Base-by-base conservation (phyloP, 345 rosid species). In the Raphanus sativus region DNA sequence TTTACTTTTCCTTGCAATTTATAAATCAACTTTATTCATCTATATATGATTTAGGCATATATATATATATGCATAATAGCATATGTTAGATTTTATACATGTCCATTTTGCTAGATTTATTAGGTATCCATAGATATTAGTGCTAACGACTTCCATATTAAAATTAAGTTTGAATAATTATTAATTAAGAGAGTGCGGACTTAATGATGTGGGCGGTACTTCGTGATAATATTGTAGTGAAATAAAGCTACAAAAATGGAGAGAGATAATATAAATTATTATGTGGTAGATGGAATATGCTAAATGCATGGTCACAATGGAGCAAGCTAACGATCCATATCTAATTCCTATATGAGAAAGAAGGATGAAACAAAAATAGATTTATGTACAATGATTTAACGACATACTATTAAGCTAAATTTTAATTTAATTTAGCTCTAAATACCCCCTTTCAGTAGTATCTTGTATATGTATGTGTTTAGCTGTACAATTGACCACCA, bases 91-190 rank as follows among this genome's bases (percentile, higher is more conserved):
- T 71, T 70, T 71, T 71, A 71, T 56, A 58, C 30, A 67, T 9
- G 36, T 62, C 74, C 77, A 73, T 77, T 78, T 72, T 67, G 73
- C 65, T 67, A 72, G 77, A 67, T 66, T 61, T 67, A 24, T 61
- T 78, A 73, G 81, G 74, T 78, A 32, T 60, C 77, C 36, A 66
- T 45, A 66, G 48, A 66, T 66, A 72, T 58, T 55, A 66, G n/a
- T 65, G 65, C 77, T 67, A 67, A 78, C 74, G 69, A 60, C 69
- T 72, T 73, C 65, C 6, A 17, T 1, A 54, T 13, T 32, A 65
- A 13, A 58, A 16, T 59, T 32, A 61, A 62, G 54, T 16, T 16
- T 73, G 58, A 72, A 66, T 73, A 61, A 67, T 67, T 52, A 48
- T 65, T 21, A 48, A 48, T 48, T 48, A 48, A 13, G 55, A n/a